Evolutionary conservation across 768 basidiomycete species (phyloP).

Genomic region (Tephrocybe sp.): DNA sequence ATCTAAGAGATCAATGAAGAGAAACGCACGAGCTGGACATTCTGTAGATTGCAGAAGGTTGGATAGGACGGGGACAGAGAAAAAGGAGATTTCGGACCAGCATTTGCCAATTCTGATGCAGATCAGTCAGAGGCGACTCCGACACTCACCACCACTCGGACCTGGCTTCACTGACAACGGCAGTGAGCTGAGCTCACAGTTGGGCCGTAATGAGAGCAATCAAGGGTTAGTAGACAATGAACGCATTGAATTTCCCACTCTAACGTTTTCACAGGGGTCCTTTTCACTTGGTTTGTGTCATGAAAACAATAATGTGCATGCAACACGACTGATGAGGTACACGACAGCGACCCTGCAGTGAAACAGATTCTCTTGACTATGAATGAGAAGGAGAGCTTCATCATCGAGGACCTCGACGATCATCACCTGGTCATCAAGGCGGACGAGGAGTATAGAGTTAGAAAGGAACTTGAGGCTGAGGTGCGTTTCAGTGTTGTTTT

Average conservation of each 20-base stretch:
- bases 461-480: slow-evolving; percentile 74
- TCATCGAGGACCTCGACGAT: slow-evolving; percentile 87
- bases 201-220: slow-evolving; percentile 58
- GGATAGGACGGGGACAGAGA: neutral
- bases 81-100: neutral
- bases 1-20: neutral
- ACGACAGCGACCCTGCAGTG: slow-evolving; percentile 76
- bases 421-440: slow-evolving; percentile 81
- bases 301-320: neutral
- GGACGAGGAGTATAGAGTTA: slow-evolving; percentile 75
- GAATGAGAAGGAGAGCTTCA: slow-evolving; percentile 79
- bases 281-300: slow-evolving; percentile 63
- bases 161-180: slow-evolving; percentile 1
- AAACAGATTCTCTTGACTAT: slow-evolving; percentile 83
- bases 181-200: neutral
- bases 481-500: slow-evolving; percentile 35
- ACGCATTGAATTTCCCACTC: neutral
- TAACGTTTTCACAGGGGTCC: slow-evolving; percentile 38
- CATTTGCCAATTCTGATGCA: neutral
- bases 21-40: slow-evolving; percentile 5
- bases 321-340: neutral
- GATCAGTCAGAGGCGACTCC: neutral
- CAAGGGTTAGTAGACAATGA: slow-evolving; percentile 38
- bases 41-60: neutral
- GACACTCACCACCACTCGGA: neutral